A percentile compares a stretch with the other conserved stretches of the same genome.
Conservation (phyloP, 495 filamentous ascomycete genomes). For the Cercophora scortea region DNA sequence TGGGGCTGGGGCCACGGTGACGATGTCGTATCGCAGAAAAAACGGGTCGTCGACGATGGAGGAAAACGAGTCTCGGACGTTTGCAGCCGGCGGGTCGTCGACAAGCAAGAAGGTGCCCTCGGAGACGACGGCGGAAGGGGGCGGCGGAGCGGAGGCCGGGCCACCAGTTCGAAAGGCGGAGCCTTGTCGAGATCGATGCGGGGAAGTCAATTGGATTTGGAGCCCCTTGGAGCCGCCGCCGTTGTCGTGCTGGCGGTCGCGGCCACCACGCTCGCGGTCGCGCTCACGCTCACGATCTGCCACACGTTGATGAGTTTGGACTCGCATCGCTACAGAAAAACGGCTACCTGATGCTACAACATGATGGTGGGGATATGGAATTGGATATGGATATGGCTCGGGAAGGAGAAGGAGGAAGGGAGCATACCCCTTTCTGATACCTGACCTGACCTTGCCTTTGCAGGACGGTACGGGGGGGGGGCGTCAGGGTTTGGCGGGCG, state of each 20-base stretch:
- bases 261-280: slow-evolving; percentile 1
- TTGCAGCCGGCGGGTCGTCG: slow-evolving; percentile 20
- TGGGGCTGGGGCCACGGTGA: slow-evolving; percentile 5
- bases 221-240: not conserved
- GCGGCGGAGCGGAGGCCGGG: slow-evolving; percentile 1
- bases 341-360: too few relatives aligned
- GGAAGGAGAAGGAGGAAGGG: too few relatives aligned
- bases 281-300: slow-evolving; percentile 11
- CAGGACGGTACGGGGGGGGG: too few relatives aligned
- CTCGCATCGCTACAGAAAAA: slow-evolving; percentile 17
- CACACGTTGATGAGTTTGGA: slow-evolving; percentile 17
- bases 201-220: not conserved
- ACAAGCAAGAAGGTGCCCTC: slow-evolving; percentile 22
- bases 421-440: too few relatives aligned
- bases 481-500: too few relatives aligned
- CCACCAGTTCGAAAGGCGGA: not conserved
- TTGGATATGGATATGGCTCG: too few relatives aligned
- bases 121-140: slow-evolving; percentile 6
- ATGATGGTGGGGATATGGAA: too few relatives aligned
- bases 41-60: slow-evolving; percentile 42
- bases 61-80: slow-evolving; percentile 31
- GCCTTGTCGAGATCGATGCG: not conserved
- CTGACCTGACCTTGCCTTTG: too few relatives aligned
- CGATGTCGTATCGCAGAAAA: slow-evolving; percentile 29
- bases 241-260: not conserved